Percentiles rank a stretch among this genome's conserved stretches.
phyloP scores from a whole-genome alignment of 1,139 yeast genomes.

The Candida gigantensis region DNA sequence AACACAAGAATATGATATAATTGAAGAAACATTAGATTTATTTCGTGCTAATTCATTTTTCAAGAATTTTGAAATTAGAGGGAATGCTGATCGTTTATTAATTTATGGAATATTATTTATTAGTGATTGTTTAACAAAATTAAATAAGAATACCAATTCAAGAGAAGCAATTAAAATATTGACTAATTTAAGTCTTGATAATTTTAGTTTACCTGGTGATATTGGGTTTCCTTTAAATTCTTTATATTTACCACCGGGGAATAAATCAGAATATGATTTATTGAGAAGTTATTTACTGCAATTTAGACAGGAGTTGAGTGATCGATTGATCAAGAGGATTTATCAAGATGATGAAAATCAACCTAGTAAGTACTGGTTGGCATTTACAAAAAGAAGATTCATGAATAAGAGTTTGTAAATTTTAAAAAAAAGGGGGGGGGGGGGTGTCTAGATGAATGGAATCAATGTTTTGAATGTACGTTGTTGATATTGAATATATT shows the following conservation, averaged over 20 bases:
- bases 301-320: conserved; percentile 91
- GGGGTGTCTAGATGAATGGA: conserved; percentile 28
- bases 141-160: conserved; percentile 45
- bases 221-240: conserved; percentile 90
- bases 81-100: conserved; percentile 90
- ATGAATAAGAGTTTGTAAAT: conserved; percentile 80
- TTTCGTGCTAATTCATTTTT: conserved; percentile 96
- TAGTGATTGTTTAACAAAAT: conserved; percentile 76
- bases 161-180: conserved; percentile 73
- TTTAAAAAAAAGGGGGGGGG: too few relatives aligned
- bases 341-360: conserved; percentile 53
- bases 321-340: conserved; percentile 72
- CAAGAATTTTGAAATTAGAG: conserved; percentile 94
- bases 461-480: conserved; percentile 29
- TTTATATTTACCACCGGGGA: conserved; percentile 74
- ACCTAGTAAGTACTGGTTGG: conserved; percentile 90
- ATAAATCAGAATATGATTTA: conserved; percentile 73
- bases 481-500: conserved; percentile 27
- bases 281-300: conserved; percentile 82
- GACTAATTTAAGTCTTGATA: conserved; percentile 83
- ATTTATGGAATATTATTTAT: conserved; percentile 93
- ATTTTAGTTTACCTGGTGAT: conserved; percentile 92
- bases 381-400: conserved; percentile 90
- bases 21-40: conserved; percentile 86
- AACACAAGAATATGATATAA: conserved; percentile 80